These are phyloP conservation scores for Aspergillus phoenicis DNA, from an alignment of 2,329 filamentous ascomycete genomes.

Conservation along the genomic window DNA sequence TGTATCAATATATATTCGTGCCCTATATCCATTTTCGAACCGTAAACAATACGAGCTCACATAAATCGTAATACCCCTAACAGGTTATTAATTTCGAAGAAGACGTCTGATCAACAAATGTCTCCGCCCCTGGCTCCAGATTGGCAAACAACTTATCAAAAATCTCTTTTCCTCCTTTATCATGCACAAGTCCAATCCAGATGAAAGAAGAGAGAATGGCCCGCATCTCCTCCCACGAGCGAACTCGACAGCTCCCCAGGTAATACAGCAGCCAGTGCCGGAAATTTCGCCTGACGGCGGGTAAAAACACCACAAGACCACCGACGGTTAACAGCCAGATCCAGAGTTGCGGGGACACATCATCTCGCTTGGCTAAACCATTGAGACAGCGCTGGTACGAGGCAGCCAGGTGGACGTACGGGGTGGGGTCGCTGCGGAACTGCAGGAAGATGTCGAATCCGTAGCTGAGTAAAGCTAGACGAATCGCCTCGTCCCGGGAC, in stretches of 20 bases:
- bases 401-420: background rate
- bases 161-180: background rate
- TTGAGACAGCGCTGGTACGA: background rate
- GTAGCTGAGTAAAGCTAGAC: constrained; percentile 45
- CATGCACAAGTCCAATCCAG: constrained; percentile 1
- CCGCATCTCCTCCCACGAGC: background rate
- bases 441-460: constrained; percentile 43
- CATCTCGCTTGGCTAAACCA: background rate
- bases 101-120: background rate
- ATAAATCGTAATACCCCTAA: no score
- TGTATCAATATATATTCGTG: no score
- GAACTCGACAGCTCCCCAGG: background rate
- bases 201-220: background rate
- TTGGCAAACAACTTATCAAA: background rate
- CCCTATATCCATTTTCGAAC: no score
- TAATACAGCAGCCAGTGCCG: constrained; percentile 1
- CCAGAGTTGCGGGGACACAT: background rate
- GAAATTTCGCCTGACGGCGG: background rate
- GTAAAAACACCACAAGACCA: background rate
- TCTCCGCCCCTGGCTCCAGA: background rate
- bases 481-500: constrained; percentile 40
- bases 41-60: no score
- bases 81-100: background rate
- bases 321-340: constrained; percentile 5
- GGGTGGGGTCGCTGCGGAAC: background rate